Percentiles rank a stretch among this genome's conserved stretches.
phyloP scores from a whole-genome alignment of 768 basidiomycete species.

The Lentinula sp. region DNA sequence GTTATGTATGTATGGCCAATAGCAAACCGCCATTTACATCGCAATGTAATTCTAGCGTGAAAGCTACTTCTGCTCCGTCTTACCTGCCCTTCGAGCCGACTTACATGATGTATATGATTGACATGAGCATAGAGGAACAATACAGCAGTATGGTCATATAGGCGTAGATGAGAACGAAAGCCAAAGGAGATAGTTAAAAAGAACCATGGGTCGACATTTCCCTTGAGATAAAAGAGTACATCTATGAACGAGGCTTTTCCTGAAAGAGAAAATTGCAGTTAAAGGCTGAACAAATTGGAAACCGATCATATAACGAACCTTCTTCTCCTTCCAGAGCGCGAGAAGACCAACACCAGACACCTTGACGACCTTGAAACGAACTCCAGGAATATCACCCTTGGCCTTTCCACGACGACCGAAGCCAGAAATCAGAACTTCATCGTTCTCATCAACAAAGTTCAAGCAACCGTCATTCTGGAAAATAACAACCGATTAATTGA shows the following conservation, averaged over 20 bases:
- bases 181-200: background rate
- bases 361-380: constrained; percentile 99
- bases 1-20: background rate
- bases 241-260: constrained; percentile 72
- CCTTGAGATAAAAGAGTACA: background rate
- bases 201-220: background rate
- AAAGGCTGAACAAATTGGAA: background rate
- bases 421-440: constrained; percentile 98
- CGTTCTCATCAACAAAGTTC: constrained; percentile 99
- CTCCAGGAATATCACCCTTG: constrained; percentile 99
- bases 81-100: background rate
- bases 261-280: constrained; percentile 17
- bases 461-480: constrained; percentile 90
- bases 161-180: background rate
- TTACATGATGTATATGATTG: background rate
- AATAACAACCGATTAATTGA: background rate
- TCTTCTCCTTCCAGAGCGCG: constrained; percentile 99
- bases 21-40: background rate
- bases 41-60: background rate
- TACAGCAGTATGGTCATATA: constrained; percentile 23
- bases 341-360: constrained; percentile 98
- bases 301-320: constrained; percentile 44
- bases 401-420: constrained; percentile 99
- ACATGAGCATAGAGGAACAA: background rate
- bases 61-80: background rate